Conservation (phyloP, 2,329 filamentous ascomycete species). For the Akanthomyces uredinophilus region DNA sequence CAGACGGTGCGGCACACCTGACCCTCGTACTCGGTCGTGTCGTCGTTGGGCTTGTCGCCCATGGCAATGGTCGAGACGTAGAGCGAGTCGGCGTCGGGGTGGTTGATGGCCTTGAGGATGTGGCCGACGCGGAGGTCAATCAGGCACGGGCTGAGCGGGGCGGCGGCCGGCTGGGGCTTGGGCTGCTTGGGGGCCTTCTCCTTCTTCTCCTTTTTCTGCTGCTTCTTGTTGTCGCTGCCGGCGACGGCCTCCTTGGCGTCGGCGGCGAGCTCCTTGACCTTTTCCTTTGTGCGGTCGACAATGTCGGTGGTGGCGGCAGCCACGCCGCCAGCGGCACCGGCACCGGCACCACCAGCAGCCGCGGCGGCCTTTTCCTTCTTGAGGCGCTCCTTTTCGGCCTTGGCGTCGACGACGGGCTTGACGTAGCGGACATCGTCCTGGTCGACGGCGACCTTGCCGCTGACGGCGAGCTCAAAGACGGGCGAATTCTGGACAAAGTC, state of each 20-base stretch:
- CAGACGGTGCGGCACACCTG: slow-evolving; percentile 92
- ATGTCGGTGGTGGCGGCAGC: slow-evolving; percentile 44
- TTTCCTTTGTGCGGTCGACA: slow-evolving; percentile 57
- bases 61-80: slow-evolving; percentile 94
- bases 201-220: slow-evolving; percentile 84
- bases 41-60: slow-evolving; percentile 81
- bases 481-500: slow-evolving; percentile 93
- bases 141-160: slow-evolving; percentile 73
- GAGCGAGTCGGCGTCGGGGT: slow-evolving; percentile 93
- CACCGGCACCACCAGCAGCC: slow-evolving; percentile 43
- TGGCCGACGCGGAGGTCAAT: slow-evolving; percentile 96
- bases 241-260: slow-evolving; percentile 39
- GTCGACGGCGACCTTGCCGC: slow-evolving; percentile 73
- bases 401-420: slow-evolving; percentile 82
- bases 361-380: slow-evolving; percentile 90
- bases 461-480: slow-evolving; percentile 65
- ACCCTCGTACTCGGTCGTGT: slow-evolving; percentile 87
- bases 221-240: slow-evolving; percentile 47
- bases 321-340: slow-evolving; percentile 43
- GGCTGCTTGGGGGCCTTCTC: slow-evolving; percentile 76
- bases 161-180: slow-evolving; percentile 62
- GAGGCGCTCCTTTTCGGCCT: slow-evolving; percentile 91
- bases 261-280: slow-evolving; percentile 50
- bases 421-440: slow-evolving; percentile 76
- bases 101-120: slow-evolving; percentile 91